Evolutionary conservation across 768 basidiomycete genomes (phyloP).

Genomic region (Leccinum ochraceum): DNA sequence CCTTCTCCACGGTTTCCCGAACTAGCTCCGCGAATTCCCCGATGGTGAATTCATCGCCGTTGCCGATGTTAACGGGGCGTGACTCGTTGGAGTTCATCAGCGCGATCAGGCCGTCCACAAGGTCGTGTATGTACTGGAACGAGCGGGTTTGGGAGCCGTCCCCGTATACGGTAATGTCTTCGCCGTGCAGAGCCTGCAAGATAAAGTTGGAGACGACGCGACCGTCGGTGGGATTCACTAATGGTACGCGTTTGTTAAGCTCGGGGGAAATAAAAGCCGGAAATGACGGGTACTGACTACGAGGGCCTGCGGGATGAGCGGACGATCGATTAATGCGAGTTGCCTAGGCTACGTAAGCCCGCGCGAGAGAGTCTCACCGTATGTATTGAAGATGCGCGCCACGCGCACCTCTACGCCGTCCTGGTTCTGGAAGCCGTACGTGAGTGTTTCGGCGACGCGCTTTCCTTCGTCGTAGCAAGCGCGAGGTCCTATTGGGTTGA

Average conservation of each 20-base stretch:
- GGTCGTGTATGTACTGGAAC: conserved; percentile 98
- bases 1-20: conserved; percentile 88
- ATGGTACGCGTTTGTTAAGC: conserved; percentile 11
- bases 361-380: conserved; percentile 45
- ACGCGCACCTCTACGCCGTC: conserved; percentile 96
- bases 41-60: conserved; percentile 94
- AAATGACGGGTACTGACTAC: conserved; percentile 56
- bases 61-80: conserved; percentile 96
- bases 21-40: conserved; percentile 92
- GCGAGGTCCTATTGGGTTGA: conserved; percentile 97
- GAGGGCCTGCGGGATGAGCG: conserved; percentile 43
- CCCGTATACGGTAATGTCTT: conserved; percentile 97
- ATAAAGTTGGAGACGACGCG: conserved; percentile 99
- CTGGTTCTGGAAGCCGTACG: conserved; percentile 94
- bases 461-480: conserved; percentile 99
- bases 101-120: conserved; percentile 89
- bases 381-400: conserved; percentile 98
- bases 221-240: conserved; percentile 96
- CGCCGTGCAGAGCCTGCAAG: conserved; percentile 92
- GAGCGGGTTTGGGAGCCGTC: conserved; percentile 93
- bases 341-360: not conserved
- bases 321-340: not conserved
- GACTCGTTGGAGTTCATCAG: conserved; percentile 95
- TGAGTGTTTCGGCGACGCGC: conserved; percentile 96
- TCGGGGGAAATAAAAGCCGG: conserved; percentile 6